phyloP scores from a whole-genome alignment of 768 basidiomycete species.

The Lentinula sp. region DNA sequence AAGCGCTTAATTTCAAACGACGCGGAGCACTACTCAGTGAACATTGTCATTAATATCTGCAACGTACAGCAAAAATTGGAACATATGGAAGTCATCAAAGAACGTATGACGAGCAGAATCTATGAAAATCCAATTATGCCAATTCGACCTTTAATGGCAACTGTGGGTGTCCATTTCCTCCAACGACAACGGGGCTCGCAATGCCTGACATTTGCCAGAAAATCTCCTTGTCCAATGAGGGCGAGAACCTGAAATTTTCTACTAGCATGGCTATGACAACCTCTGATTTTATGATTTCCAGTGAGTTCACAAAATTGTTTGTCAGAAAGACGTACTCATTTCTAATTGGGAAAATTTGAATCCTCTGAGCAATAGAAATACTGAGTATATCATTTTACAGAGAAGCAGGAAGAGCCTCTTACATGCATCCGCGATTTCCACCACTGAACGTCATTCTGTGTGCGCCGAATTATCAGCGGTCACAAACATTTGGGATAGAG shows the following conservation, averaged over 20 bases:
- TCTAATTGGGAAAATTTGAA: conserved; percentile 7
- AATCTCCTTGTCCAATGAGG: not conserved
- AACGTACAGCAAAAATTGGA: no score
- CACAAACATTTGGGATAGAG: not conserved
- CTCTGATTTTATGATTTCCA: not conserved
- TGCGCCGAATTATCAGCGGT: not conserved
- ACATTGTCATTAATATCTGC: no score
- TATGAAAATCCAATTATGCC: not conserved
- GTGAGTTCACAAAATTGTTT: not conserved
- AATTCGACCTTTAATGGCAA: conserved; percentile 1
- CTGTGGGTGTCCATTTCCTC: not conserved
- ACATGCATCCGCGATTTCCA: conserved; percentile 34
- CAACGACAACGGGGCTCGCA: not conserved
- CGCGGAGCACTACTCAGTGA: no score
- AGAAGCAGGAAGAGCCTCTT: not conserved
- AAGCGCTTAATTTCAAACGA: no score
- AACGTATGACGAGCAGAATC: not conserved
- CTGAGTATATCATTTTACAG: not conserved
- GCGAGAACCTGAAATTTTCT: not conserved
- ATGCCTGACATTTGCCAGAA: conserved; percentile 3
- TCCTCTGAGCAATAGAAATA: not conserved
- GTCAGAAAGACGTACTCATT: conserved; percentile 1
- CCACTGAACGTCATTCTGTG: conserved; percentile 38
- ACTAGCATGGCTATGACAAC: not conserved
- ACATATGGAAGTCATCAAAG: not conserved